A percentile compares a stretch with the other conserved stretches of the same genome.
Evolutionary conservation across 2,329 filamentous ascomycete species (phyloP).

Genomic region (Ceratocystis harringtonii): DNA sequence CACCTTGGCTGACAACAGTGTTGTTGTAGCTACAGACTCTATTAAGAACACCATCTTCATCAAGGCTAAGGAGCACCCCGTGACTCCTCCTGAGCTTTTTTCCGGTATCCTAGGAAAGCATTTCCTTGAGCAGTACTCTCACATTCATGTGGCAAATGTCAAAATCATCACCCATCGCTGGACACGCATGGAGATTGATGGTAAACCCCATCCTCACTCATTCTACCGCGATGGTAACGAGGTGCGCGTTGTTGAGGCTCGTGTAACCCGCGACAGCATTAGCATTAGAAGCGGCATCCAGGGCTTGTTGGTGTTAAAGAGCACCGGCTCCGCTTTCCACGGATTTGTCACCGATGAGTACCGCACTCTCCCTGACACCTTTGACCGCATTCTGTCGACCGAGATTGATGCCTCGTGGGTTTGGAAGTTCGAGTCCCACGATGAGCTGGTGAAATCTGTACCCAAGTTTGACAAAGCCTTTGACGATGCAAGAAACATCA

Average conservation of each 20-base stretch:
- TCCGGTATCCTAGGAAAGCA: constrained; percentile 72
- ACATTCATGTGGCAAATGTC: constrained; percentile 76
- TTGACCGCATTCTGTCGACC: constrained; percentile 90
- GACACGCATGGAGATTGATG: constrained; percentile 76
- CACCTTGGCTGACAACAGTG: constrained; percentile 84
- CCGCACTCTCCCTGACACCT: constrained; percentile 78
- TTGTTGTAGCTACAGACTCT: constrained; percentile 89
- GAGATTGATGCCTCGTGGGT: constrained; percentile 78
- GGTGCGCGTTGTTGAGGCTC: constrained; percentile 66
- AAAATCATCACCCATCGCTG: constrained; percentile 75
- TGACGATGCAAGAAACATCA: constrained; percentile 63
- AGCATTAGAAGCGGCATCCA: constrained; percentile 62
- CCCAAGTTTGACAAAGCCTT: constrained; percentile 66
- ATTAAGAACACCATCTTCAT: constrained; percentile 98
- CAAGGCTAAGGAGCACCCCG: constrained; percentile 81
- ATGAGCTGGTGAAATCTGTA: constrained; percentile 49
- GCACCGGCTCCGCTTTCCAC: constrained; percentile 90
- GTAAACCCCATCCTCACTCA: constrained; percentile 83
- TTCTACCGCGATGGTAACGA: constrained; percentile 85
- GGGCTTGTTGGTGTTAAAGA: constrained; percentile 82
- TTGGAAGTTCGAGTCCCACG: constrained; percentile 60
- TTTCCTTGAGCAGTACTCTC: constrained; percentile 74
- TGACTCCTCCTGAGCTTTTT: constrained; percentile 86
- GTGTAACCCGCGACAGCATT: constrained; percentile 54
- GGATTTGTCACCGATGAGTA: constrained; percentile 87